phyloP scores from a whole-genome alignment of 2,329 filamentous ascomycete species.

The Penicillium brevicompactum region DNA sequence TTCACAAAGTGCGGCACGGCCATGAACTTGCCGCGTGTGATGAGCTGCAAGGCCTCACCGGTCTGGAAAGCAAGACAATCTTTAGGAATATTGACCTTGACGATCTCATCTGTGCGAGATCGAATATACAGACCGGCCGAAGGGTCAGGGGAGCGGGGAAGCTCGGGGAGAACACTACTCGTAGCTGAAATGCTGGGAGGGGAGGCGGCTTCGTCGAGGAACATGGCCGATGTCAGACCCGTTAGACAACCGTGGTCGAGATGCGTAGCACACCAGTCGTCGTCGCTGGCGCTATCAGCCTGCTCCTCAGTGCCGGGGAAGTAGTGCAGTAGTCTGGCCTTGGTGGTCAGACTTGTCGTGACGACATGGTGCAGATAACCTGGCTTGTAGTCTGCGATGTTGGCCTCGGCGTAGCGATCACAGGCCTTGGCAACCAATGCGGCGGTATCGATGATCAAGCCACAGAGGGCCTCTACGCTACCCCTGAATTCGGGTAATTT shows the following conservation, averaged over 20 bases:
- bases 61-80: constrained; percentile 97
- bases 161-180: constrained; percentile 63
- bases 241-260: constrained; percentile 92
- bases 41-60: constrained; percentile 85
- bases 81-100: constrained; percentile 89
- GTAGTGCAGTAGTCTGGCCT: constrained; percentile 90
- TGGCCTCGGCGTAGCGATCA: constrained; percentile 77
- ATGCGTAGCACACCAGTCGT: constrained; percentile 85
- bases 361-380: constrained; percentile 89
- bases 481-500: constrained; percentile 74
- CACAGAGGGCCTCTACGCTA: constrained; percentile 74
- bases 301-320: constrained; percentile 59
- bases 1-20: constrained; percentile 95
- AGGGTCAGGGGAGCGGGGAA: constrained; percentile 76
- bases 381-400: constrained; percentile 73
- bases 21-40: constrained; percentile 87
- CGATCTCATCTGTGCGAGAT: constrained; percentile 75
- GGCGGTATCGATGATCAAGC: constrained; percentile 84
- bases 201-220: constrained; percentile 72
- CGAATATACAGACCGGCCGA: constrained; percentile 91
- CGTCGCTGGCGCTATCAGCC: constrained; percentile 70
- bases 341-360: constrained; percentile 80
- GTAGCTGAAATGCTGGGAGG: constrained; percentile 27
- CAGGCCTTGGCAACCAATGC: constrained; percentile 88
- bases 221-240: constrained; percentile 93